A percentile compares a stretch with the other conserved stretches of the same genome.
Evolutionary conservation across 2,329 filamentous ascomycete species (phyloP).

Genomic region (Arthrobotrys entomopaga): DNA sequence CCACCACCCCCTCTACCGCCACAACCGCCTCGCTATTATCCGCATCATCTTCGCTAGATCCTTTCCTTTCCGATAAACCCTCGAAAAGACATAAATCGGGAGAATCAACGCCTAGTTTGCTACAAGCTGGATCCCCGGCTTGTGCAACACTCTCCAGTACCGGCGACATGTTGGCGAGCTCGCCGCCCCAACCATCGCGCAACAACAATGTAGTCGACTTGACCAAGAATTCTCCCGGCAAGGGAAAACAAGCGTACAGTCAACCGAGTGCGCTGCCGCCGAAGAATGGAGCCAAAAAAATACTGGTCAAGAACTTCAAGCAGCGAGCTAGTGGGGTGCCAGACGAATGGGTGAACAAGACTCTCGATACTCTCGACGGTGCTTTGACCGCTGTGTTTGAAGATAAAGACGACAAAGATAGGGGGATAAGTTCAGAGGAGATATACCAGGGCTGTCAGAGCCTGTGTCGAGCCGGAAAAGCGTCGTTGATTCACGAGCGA

Average conservation of each 20-base stretch:
- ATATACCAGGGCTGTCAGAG: slow-evolving; percentile 93
- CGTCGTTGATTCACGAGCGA: slow-evolving; percentile 73
- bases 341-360: slow-evolving; percentile 80
- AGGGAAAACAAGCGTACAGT: slow-evolving; percentile 28
- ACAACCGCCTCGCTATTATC: slow-evolving; percentile 11
- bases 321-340: slow-evolving; percentile 72
- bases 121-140: slow-evolving; percentile 19
- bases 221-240: slow-evolving; percentile 22
- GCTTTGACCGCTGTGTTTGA: slow-evolving; percentile 80
- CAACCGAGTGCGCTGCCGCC: slow-evolving; percentile 45
- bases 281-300: slow-evolving; percentile 70
- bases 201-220: slow-evolving; percentile 38
- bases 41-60: slow-evolving; percentile 9
- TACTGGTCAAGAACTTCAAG: slow-evolving; percentile 93
- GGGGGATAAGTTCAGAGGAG: slow-evolving; percentile 81
- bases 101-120: slow-evolving; percentile 35
- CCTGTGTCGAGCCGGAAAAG: slow-evolving; percentile 81
- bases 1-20: not conserved
- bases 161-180: slow-evolving; percentile 46
- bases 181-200: slow-evolving; percentile 41
- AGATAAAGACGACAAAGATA: slow-evolving; percentile 68
- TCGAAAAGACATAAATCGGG: slow-evolving; percentile 51
- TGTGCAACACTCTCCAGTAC: slow-evolving; percentile 12
- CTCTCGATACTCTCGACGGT: slow-evolving; percentile 77
- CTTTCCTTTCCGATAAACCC: slow-evolving; percentile 28